Conservation (phyloP, 495 filamentous ascomycete genomes). For the Aspergillus sclerotiicarbonarius region DNA sequence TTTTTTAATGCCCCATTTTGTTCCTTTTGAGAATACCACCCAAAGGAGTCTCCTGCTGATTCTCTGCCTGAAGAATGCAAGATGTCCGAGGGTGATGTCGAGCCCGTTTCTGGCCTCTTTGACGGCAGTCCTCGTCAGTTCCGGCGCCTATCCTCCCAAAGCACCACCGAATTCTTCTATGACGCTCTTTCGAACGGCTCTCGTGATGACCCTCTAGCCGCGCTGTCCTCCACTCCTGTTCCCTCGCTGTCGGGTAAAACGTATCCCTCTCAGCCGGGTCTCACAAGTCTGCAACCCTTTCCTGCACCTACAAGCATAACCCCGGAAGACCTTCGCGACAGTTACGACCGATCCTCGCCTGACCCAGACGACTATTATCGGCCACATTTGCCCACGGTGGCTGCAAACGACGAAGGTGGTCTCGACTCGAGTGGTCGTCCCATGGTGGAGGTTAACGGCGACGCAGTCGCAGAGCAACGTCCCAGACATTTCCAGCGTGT, state of each 20-base stretch:
- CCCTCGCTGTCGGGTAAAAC: conserved; percentile 28
- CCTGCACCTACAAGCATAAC: conserved; percentile 17
- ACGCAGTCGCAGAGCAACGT: conserved; percentile 21
- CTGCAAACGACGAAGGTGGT: conserved; percentile 23
- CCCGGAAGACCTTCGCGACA: conserved; percentile 24
- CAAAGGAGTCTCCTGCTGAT: conserved; percentile 7
- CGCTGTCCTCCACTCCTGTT: conserved; percentile 25
- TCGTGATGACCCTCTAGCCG: conserved; percentile 18
- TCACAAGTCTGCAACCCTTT: conserved; percentile 24
- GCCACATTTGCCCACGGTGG: conserved; percentile 27
- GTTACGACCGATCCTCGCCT: conserved; percentile 37
- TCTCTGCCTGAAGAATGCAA: conserved; percentile 42
- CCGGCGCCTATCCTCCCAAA: conserved; percentile 39
- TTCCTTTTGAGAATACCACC: conserved; percentile 4
- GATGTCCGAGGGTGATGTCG: conserved; percentile 47
- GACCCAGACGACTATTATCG: conserved; percentile 57
- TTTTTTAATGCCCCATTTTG: neutral
- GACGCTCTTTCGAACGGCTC: conserved; percentile 19
- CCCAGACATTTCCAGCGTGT: conserved; percentile 23
- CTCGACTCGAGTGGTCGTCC: conserved; percentile 26
- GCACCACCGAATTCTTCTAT: conserved; percentile 30
- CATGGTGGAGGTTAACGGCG: conserved; percentile 23
- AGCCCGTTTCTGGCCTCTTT: conserved; percentile 40
- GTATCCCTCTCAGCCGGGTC: conserved; percentile 25
- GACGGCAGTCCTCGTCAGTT: conserved; percentile 33